phyloP scores from a whole-genome alignment of 139 green algal genomes.

The Chlamydomonas urium region DNA sequence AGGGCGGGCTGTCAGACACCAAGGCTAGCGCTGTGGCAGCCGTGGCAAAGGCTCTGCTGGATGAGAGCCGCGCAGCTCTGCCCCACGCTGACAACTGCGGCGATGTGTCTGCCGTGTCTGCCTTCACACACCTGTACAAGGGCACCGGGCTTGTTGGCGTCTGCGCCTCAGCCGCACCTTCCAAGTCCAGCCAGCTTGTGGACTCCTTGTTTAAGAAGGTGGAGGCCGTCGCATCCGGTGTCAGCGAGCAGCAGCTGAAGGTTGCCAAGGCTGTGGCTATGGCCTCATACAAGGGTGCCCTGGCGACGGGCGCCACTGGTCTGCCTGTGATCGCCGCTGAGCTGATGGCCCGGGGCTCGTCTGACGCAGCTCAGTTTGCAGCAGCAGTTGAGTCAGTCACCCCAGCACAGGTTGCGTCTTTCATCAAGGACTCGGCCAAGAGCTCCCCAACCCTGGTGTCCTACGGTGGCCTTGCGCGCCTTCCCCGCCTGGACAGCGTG shows the following conservation, averaged over 20 bases:
- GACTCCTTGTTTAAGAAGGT: slow-evolving; percentile 35
- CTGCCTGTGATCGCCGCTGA: slow-evolving; percentile 11
- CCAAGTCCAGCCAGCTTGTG: slow-evolving; percentile 19
- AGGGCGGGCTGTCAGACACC: slow-evolving; percentile 39
- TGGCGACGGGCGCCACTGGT: slow-evolving; percentile 13
- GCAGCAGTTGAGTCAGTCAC: slow-evolving; percentile 15
- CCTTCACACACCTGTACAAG: slow-evolving; percentile 40
- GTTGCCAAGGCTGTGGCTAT: slow-evolving; percentile 36
- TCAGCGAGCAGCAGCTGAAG: slow-evolving; percentile 27
- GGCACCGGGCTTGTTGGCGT: slow-evolving; percentile 39
- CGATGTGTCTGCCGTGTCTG: slow-evolving; percentile 20
- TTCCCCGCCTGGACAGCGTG: too few species aligned
- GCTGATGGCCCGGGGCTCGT: slow-evolving; percentile 35
- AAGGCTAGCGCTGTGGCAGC: slow-evolving; percentile 42
- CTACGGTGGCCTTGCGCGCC: too few species aligned
- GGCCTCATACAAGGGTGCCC: slow-evolving; percentile 11
- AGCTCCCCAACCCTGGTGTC: too few species aligned
- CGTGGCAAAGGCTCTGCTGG: slow-evolving; percentile 48
- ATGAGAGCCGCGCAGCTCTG: slow-evolving; percentile 33
- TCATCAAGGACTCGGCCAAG: too few species aligned
- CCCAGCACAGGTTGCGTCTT: too few species aligned
- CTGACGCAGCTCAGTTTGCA: slow-evolving; percentile 16
- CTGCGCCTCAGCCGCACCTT: slow-evolving; percentile 5
- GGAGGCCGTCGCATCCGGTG: slow-evolving; percentile 25
- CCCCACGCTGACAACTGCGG: slow-evolving; percentile 28